Evolutionary conservation across 495 filamentous ascomycete species (phyloP).

Genomic region (Daldinia caldariorum): DNA sequence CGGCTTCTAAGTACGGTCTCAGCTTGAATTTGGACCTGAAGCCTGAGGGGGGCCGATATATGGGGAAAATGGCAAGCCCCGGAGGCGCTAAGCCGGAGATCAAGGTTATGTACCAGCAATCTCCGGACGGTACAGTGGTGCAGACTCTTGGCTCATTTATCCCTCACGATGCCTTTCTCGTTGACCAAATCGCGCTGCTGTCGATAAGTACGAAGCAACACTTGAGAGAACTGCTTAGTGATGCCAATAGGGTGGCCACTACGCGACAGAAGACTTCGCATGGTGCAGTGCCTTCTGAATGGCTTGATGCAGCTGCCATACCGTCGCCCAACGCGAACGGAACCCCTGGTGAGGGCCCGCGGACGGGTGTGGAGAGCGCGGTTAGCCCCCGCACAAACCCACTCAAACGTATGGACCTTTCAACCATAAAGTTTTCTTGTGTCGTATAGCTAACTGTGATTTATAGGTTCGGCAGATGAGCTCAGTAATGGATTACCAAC

Average conservation of each 20-base stretch:
- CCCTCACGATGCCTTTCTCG: conserved; percentile 69
- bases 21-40: conserved; percentile 63
- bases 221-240: conserved; percentile 73
- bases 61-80: conserved; percentile 57
- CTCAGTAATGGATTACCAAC: conserved; percentile 43
- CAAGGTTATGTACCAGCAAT: conserved; percentile 42
- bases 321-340: conserved; percentile 46
- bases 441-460: conserved; percentile 28
- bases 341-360: conserved; percentile 46
- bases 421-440: conserved; percentile 41
- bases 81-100: conserved; percentile 48
- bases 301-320: conserved; percentile 69
- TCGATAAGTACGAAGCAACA: conserved; percentile 80
- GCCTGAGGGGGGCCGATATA: conserved; percentile 50
- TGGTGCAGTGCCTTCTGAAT: conserved; percentile 74
- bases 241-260: conserved; percentile 70
- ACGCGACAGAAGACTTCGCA: conserved; percentile 76
- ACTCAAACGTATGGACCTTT: conserved; percentile 66
- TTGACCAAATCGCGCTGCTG: conserved; percentile 78
- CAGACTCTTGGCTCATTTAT: conserved; percentile 71
- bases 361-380: conserved; percentile 54
- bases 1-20: conserved; percentile 68
- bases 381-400: conserved; percentile 62
- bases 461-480: conserved; percentile 39
- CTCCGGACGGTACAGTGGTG: conserved; percentile 65